Base-by-base conservation (phyloP, 2,329 filamentous ascomycete species). In the Ophiostoma ulmi region DNA sequence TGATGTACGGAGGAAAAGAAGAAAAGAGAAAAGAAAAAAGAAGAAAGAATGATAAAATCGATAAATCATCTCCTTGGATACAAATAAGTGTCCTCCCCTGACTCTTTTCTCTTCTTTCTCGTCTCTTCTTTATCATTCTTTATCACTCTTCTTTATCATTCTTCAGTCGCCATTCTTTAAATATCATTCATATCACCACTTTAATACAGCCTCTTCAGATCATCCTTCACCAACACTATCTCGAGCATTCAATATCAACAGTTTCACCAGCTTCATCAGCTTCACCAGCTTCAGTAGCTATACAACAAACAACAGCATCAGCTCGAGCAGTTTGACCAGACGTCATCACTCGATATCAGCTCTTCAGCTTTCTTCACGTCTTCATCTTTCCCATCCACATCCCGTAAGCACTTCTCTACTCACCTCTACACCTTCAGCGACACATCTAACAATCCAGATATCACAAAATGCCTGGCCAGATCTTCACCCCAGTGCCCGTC, bases 401-500 rank as follows among this genome's bases (percentile, higher is more conserved):
- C 38, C 10, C 11, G 8, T 13, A 10, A 11, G 13, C 41, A 44
- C 44, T 1, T 48, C 17, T 31, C 31, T 4, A 31, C 31, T 31
- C 31, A 31, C 2, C 31, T 31, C 31, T 31, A 31, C 31, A 31
- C 31, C 31, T 31, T 31, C 31, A 31, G 3, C 31, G 20, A 44
- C 41, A 44, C 41, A 44, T 6, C 44, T 48, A 48, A 48, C 44
- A 48, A 1, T 31, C 44, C 38, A 39, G 38, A 39, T 6, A 48
- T 20, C 31, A 8, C 44, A 58, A 13, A 26, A 84, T 83, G 82
- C 80, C 82, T 75, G 76, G 77, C 68, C 81, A 83, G 73, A 77
- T 83, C 74, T 79, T 80, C 70, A 79, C 83, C 31, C 82, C 85
- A 8, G 78, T 84, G 71, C 80, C 84, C 70, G 80, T 85, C 76